Conservation (phyloP, 768 basidiomycete genomes). For the Aureoboletus auriporus region DNA sequence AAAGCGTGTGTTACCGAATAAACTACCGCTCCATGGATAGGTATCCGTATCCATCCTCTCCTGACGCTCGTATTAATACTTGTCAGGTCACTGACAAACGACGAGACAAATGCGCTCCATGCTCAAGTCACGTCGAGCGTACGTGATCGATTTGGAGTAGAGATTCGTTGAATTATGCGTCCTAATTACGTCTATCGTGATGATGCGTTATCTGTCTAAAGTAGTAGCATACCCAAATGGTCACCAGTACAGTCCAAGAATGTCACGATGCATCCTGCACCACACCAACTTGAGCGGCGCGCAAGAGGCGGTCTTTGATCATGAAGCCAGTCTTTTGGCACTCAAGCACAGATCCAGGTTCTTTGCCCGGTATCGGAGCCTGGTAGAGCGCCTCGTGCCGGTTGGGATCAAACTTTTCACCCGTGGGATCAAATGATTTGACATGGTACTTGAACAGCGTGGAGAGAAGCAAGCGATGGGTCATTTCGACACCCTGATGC, state of each 20-base stretch:
- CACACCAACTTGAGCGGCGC: constrained; percentile 96
- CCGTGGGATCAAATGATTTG: constrained; percentile 86
- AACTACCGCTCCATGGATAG: constrained; percentile 98
- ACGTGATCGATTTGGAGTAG: constrained; percentile 66
- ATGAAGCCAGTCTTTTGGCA: constrained; percentile 89
- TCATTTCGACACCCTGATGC: constrained; percentile 86
- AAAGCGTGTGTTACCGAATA: constrained; percentile 83
- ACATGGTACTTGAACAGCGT: constrained; percentile 91
- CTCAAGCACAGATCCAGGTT: constrained; percentile 86
- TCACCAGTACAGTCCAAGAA: neutral
- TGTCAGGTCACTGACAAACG: constrained; percentile 77
- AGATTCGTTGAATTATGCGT: constrained; percentile 71
- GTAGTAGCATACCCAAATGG: constrained; percentile 12
- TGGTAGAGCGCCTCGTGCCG: constrained; percentile 93
- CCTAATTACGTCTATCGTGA: constrained; percentile 35
- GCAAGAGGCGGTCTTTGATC: constrained; percentile 90
- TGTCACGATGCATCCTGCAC: constrained; percentile 59
- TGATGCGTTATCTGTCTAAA: constrained; percentile 30
- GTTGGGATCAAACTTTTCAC: constrained; percentile 94
- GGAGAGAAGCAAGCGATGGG: constrained; percentile 83
- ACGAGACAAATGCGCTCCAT: constrained; percentile 85
- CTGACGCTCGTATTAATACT: constrained; percentile 2
- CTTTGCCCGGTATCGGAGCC: constrained; percentile 84
- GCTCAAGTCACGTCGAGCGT: constrained; percentile 52
- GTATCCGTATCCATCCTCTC: constrained; percentile 33